Evolutionary conservation across 1,284 basidiomycete genomes (phyloP), one percentile per base, ranked within the genome.

Genomic region (Marasmius sp.): DNA sequence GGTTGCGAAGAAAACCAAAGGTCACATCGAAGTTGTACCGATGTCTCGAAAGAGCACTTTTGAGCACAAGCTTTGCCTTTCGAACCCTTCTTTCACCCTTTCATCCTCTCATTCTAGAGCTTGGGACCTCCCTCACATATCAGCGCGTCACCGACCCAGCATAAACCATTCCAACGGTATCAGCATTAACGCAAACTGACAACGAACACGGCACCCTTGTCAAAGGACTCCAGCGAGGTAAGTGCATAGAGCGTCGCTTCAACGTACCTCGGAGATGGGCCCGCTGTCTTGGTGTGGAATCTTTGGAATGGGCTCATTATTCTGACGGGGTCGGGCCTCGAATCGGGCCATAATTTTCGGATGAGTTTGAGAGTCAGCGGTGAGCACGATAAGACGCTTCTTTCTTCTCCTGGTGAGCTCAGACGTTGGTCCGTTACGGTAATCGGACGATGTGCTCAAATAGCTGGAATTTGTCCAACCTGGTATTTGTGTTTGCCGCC

Each of bases 101-200:
- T n/a, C n/a, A n/a, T n/a, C n/a, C n/a, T n/a, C n/a, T n/a, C n/a
- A n/a, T n/a, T n/a, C n/a, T n/a, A n/a, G n/a, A n/a, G n/a, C n/a
- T n/a, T n/a, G n/a, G n/a, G n/a, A n/a, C n/a, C n/a, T n/a, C n/a
- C n/a, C n/a, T n/a, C n/a, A n/a, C 74, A 65, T 81, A 80, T 75
- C 78, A 81, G 57, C 69, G 71, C 9, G 72, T 78, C 0, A 79
- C 79, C 11, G 81, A 63, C 3, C 78, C 78, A 27, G 70, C 79
- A 55, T 79, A 80, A n/a, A 81, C 71, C 3, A 77, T 77, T 0
- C 76, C 80, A 4, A 79, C 74, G 6, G 79, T 79, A 65, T 80
- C 79, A 2, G 79, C 75, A 63, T 80, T 68, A 61, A 2, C 79
- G 77, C 60, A 81, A 66, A 65, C 81, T 80, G n/a, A 77, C 75